Base-by-base conservation (phyloP, 331 rosid species). In the Acacia pycnantha region DNA sequence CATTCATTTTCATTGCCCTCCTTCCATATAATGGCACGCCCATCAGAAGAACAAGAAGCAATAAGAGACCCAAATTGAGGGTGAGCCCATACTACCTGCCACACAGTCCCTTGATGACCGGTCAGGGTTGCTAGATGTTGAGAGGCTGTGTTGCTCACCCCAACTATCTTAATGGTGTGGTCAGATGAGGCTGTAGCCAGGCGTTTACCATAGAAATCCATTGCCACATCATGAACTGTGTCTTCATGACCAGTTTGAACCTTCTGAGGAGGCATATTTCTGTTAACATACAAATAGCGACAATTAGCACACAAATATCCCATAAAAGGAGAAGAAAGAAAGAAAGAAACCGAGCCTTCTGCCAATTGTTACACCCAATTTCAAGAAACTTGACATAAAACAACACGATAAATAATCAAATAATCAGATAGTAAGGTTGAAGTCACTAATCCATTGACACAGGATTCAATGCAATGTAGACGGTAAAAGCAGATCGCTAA, bases 121-220 rank as follows among this genome's bases (percentile, higher is more conserved):
- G 90, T 71, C 44, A 94, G 77, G 2, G 97, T 92, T 5, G 95
- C 95, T 15, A 94, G 90, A 89, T 86, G 95, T 79, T 94, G 98
- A 65, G 95, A 92, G 74, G 92, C 88, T 0, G 92, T 66, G 79
- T 86, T 92, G 86, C 97, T 92, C 71, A 89, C 98, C 37, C 95
- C 98, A 61, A 88, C 86, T 85, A 94, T 94, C 94, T 94, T 94
- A 77, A 94, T 87, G 22, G 95, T 90, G 83, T 87, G 89, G 78
- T 94, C 97, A 12, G 97, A 90, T 5, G 98, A 94, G 53, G 94
- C 98, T 0, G 97, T 94, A 37, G 98, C 94, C 4, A 94, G 81
- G 48, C 98, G 90, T 90, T 92, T 92, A n/a, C 98, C 98, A 54
- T 92, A 92, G 85, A 90, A 94, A 82, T 92, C 98, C 98, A 91